Evolutionary conservation across 345 rosid genomes (phyloP).

Genomic region (Aethionema arabicum): DNA sequence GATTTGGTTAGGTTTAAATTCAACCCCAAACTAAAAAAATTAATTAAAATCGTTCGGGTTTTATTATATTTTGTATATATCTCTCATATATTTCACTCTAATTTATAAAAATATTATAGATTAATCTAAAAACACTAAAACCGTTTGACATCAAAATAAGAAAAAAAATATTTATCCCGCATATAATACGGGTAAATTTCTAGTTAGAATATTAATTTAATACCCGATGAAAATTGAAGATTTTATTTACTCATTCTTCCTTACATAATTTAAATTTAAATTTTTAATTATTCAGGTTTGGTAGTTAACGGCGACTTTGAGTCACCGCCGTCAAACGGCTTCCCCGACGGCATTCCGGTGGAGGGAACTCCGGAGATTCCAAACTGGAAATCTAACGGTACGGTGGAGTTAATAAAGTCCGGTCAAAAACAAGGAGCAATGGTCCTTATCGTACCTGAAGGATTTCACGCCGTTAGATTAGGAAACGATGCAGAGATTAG

Average conservation of each 20-base stretch:
- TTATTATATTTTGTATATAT: too few species aligned
- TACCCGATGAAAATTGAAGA: too few species aligned
- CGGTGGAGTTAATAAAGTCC: conserved; percentile 72
- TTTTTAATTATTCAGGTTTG: conserved; percentile 40
- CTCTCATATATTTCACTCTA: too few species aligned
- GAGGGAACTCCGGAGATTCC: conserved; percentile 59
- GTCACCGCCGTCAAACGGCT: conserved; percentile 57
- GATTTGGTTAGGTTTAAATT: too few species aligned
- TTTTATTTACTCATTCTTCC: conserved; percentile 1
- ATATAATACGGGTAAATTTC: too few species aligned
- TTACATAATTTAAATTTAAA: background rate
- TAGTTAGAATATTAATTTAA: too few species aligned
- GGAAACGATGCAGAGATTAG: conserved; percentile 96
- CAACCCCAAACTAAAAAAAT: too few species aligned
- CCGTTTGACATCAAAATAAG: too few species aligned
- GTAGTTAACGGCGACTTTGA: conserved; percentile 81
- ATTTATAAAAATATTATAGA: too few species aligned
- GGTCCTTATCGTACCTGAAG: conserved; percentile 87
- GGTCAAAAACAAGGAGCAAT: conserved; percentile 89
- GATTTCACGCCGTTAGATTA: conserved; percentile 71
- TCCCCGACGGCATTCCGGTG: conserved; percentile 48
- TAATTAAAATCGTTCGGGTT: too few species aligned
- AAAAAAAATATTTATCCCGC: too few species aligned
- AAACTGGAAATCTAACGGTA: conserved; percentile 66
- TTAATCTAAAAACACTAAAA: too few species aligned